Conservation (phyloP, 2,329 filamentous ascomycete species). For the Fusarium veterinarium region DNA sequence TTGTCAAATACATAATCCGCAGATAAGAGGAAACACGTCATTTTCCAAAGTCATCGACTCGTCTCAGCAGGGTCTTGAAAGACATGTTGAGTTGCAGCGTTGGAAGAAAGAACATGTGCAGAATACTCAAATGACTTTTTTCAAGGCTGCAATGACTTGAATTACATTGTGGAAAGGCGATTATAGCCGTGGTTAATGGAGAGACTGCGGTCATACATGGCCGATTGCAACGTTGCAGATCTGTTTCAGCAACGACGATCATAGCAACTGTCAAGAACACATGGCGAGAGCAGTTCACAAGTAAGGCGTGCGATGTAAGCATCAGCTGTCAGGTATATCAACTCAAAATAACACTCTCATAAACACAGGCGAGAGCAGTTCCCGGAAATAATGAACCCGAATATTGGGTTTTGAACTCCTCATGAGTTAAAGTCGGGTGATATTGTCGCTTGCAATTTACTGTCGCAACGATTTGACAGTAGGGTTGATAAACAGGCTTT, state of each 20-base stretch:
- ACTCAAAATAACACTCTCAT: too few species aligned
- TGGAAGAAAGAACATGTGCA: not conserved
- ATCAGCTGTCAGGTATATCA: too few species aligned
- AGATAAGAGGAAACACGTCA: not conserved
- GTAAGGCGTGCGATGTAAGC: too few species aligned
- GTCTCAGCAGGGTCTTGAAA: constrained; percentile 14
- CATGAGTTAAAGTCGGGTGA: not conserved
- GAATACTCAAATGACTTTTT: constrained; percentile 12
- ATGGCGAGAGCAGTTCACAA: not conserved
- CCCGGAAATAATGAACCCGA: not conserved
- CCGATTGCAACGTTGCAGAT: constrained; percentile 18
- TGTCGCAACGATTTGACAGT: not conserved
- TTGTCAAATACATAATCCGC: too few species aligned
- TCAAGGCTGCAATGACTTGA: not conserved
- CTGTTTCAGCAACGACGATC: not conserved
- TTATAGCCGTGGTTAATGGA: not conserved
- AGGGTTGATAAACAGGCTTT: not conserved
- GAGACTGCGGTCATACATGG: not conserved
- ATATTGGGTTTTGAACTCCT: accelerated
- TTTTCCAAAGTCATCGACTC: constrained; percentile 1
- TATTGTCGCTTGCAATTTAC: not conserved
- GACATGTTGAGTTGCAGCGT: not conserved
- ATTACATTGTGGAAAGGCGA: too few species aligned
- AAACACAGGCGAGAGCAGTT: not conserved
- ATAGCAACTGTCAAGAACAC: not conserved